Base-by-base conservation (phyloP, 495 filamentous ascomycete genomes). In the Talaromyces ruber region DNA sequence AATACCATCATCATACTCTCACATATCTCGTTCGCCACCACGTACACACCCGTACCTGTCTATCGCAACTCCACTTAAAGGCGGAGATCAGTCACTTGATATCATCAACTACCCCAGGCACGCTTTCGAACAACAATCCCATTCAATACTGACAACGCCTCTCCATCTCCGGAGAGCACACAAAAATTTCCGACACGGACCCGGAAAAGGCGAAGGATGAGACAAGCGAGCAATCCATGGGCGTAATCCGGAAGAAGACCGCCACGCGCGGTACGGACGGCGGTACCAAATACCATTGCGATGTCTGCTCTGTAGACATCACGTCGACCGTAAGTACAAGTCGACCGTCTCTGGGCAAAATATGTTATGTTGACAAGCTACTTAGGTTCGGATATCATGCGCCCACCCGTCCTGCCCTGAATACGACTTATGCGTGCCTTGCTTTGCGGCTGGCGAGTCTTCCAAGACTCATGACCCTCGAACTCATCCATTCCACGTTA, bases 381-480 rank as follows among this genome's bases (percentile, higher is more conserved):
- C 21, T 6, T 70, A 97, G 93, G 93, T 98, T 56, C 92, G 94
- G 39, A 96, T 98, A 72, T 84, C 93, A 62, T 98, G 94, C 72
- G 91, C 92, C 21, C 84, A 91, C 68, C 80, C 78, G 58, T 78
- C 80, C 61, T 98, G 94, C 73, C 88, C 85, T 69, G 94, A 98
- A 65, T 99, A 97, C 71, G 95, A 99, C 68, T 87, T 98, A 61
- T 99, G 94, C 71, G 94, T 99, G 25, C 86, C 89, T 62, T 99
- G 94, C 73, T 99, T 99, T 73, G 82, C 91, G 32, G 85, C 86
- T 61, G 92, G 89, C 52, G 80, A 86, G 59, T 79, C 81, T 56
- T 89, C 90, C 59, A 86, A 87, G 59, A 86, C 88, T 62, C 94
- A 99, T 70, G 85, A 93, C 63, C 93, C 93, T 39, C 77, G 82